Evolutionary conservation across 805 yeast species (phyloP).

Genomic region (Priceomyces melissophilus): DNA sequence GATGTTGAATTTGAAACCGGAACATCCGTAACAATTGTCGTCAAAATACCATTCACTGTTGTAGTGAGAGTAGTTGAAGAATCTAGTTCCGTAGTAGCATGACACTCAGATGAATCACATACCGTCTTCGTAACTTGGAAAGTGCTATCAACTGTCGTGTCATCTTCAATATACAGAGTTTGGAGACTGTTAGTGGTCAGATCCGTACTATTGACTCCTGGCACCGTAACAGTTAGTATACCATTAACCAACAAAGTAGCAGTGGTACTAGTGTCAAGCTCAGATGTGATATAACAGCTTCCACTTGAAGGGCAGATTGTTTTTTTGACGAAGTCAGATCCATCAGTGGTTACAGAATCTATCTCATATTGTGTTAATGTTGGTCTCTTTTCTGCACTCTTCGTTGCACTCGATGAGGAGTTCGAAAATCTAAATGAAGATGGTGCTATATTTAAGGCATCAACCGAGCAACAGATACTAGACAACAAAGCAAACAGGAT

Average conservation of each 20-base stretch:
- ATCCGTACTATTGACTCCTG: not conserved
- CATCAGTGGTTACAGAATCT: constrained; percentile 22
- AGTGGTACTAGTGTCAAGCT: constrained; percentile 28
- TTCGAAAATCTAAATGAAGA: constrained; percentile 18
- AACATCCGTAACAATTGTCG: constrained; percentile 32
- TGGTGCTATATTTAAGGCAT: constrained; percentile 14
- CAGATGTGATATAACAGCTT: constrained; percentile 33
- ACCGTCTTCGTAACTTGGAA: constrained; percentile 25
- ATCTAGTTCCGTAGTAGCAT: constrained; percentile 31
- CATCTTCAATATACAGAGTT: constrained; percentile 19
- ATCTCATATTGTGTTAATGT: constrained; percentile 14
- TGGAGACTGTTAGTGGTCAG: not conserved
- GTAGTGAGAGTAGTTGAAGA: constrained; percentile 33
- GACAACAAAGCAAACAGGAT: constrained; percentile 4
- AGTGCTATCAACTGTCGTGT: constrained; percentile 18
- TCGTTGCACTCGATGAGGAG: constrained; percentile 7
- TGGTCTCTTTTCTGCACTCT: not conserved
- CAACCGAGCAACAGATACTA: constrained; percentile 16
- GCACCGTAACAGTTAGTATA: constrained; percentile 32
- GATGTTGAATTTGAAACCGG: constrained; percentile 16
- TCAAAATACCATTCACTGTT: constrained; percentile 36
- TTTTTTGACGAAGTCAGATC: constrained; percentile 14
- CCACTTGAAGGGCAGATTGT: constrained; percentile 30
- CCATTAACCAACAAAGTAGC: constrained; percentile 38
- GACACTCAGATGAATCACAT: constrained; percentile 30